Conservation (phyloP, 2,329 filamentous ascomycete species). For the Blumeria hordei region DNA sequence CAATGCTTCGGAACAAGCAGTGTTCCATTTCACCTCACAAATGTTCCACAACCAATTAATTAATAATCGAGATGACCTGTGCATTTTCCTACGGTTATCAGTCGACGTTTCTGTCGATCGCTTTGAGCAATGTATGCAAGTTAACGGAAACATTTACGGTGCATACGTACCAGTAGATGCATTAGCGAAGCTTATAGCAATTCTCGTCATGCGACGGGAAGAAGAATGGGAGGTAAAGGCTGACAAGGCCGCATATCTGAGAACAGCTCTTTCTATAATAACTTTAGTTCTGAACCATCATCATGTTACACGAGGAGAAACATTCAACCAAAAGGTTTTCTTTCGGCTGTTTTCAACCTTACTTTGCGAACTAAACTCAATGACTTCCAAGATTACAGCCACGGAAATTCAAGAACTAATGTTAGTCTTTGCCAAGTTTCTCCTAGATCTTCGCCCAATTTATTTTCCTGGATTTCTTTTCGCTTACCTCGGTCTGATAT, state of each 20-base stretch:
- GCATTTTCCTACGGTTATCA: slow-evolving; percentile 55
- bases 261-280: slow-evolving; percentile 54
- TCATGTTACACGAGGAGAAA: slow-evolving; percentile 54
- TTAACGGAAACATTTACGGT: slow-evolving; percentile 32
- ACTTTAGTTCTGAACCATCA: slow-evolving; percentile 69
- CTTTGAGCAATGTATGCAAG: slow-evolving; percentile 45
- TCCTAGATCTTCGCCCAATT: slow-evolving; percentile 51
- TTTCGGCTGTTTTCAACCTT: slow-evolving; percentile 72
- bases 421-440: slow-evolving; percentile 42
- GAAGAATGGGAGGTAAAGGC: slow-evolving; percentile 30
- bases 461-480: slow-evolving; percentile 67
- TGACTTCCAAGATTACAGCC: slow-evolving; percentile 31
- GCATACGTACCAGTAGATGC: slow-evolving; percentile 46
- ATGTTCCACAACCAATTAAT: slow-evolving; percentile 53
- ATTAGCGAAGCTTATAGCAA: slow-evolving; percentile 54
- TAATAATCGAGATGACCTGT: slow-evolving; percentile 49
- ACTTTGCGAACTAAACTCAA: slow-evolving; percentile 45
- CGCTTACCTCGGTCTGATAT: slow-evolving; percentile 59
- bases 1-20: slow-evolving; percentile 48
- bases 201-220: slow-evolving; percentile 49
- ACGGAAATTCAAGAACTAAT: slow-evolving; percentile 45
- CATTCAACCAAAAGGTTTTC: slow-evolving; percentile 73
- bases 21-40: slow-evolving; percentile 60
- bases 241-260: slow-evolving; percentile 46
- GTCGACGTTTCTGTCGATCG: slow-evolving; percentile 57